Percentiles rank a stretch among this genome's conserved stretches.
phyloP scores from a whole-genome alignment of 441 rosid genomes.

The Syzygium syzygioides region DNA sequence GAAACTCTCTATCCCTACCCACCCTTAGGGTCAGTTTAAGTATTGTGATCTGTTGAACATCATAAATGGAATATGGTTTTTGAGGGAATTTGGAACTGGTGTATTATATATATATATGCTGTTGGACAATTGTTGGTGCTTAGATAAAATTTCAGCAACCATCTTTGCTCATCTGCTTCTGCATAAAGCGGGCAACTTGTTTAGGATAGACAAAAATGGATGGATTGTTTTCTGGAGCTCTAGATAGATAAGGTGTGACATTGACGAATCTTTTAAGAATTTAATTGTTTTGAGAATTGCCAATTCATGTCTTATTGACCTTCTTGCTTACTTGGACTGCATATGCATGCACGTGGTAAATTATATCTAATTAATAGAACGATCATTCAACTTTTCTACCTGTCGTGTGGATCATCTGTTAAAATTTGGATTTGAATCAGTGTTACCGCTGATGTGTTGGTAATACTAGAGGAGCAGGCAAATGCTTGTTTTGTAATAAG shows the following conservation, averaged over 20 bases:
- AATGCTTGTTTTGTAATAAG: neutral
- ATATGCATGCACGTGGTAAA: neutral
- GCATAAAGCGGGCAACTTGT: neutral
- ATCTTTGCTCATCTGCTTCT: neutral
- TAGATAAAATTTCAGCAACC: neutral
- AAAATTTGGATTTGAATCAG: neutral
- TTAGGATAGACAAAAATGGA: neutral
- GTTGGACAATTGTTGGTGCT: neutral
- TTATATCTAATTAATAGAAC: neutral
- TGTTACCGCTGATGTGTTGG: neutral
- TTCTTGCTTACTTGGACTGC: neutral
- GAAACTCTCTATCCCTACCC: neutral
- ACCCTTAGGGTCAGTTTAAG: neutral
- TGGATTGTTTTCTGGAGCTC: neutral
- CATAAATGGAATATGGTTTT: neutral
- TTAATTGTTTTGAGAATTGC: neutral
- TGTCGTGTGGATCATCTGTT: neutral
- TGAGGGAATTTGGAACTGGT: neutral
- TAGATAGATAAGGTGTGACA: neutral
- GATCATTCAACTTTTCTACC: neutral
- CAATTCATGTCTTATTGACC: neutral
- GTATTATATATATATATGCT: neutral
- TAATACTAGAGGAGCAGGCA: neutral
- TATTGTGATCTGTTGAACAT: neutral
- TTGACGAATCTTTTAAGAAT: neutral